phyloP scores from a whole-genome alignment of 176 grass and related monocot genomes.

The Lolium perenne region DNA sequence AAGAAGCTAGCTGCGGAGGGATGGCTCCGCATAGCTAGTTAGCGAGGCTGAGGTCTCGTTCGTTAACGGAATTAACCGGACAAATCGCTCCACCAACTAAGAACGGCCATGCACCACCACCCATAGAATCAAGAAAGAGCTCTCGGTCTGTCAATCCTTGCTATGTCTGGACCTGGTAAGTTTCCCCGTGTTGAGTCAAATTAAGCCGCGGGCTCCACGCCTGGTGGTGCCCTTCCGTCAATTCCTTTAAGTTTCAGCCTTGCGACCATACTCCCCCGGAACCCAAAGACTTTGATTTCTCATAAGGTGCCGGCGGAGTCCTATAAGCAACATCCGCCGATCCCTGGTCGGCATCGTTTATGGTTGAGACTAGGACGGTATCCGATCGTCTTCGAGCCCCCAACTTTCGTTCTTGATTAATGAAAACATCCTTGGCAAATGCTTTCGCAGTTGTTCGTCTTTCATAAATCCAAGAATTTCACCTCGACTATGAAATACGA shows the following conservation, averaged over 20 bases:
- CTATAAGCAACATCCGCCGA: slow-evolving; percentile 75
- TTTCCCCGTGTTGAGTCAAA: slow-evolving; percentile 22
- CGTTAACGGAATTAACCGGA: slow-evolving; percentile 74
- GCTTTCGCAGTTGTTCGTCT: slow-evolving; percentile 72
- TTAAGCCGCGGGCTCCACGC: slow-evolving; percentile 40
- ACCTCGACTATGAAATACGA: not conserved
- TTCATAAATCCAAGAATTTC: slow-evolving; percentile 83
- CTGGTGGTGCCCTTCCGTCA: slow-evolving; percentile 25
- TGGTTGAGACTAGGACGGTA: slow-evolving; percentile 77
- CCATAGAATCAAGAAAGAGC: slow-evolving; percentile 71
- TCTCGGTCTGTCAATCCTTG: slow-evolving; percentile 67
- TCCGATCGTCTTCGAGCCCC: slow-evolving; percentile 70
- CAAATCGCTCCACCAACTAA: slow-evolving; percentile 25
- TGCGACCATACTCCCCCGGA: slow-evolving; percentile 69
- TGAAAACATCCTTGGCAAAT: slow-evolving; percentile 88
- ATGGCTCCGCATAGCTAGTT: no score
- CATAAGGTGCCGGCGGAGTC: slow-evolving; percentile 83
- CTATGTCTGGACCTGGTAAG: slow-evolving; percentile 65
- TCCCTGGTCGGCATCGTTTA: slow-evolving; percentile 71
- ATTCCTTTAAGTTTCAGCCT: slow-evolving; percentile 47
- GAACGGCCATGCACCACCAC: slow-evolving; percentile 12
- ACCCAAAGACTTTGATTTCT: slow-evolving; percentile 94
- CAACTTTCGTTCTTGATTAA: slow-evolving; percentile 83
- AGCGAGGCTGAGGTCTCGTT: slow-evolving; percentile 65
- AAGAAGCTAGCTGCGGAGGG: slow-evolving; percentile 62